Base-by-base conservation (phyloP, 1,284 basidiomycete genomes). In the Porogramme epimiltina region DNA sequence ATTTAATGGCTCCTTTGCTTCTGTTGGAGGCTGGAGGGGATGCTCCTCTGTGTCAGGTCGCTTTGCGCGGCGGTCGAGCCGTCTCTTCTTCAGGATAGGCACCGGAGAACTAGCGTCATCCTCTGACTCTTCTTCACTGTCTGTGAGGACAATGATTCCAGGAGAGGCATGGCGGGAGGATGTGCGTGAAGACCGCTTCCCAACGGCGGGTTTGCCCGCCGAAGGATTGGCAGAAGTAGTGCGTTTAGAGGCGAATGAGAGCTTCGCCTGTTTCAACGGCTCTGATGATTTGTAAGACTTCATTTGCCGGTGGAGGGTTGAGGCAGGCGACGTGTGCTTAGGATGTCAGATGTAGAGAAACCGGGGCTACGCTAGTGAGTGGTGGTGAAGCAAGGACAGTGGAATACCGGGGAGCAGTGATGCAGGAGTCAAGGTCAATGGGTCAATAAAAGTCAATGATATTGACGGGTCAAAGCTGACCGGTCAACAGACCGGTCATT, bases 1-100 rank as follows among this genome's bases (percentile, higher is more conserved):
- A 51, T 70, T 66, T 48, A 74, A 58, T 37, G 46, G 63, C 58
- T 56, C 59, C 48, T 48, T 67, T 63, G 51, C 63, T 51, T 44
- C 56, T 50, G 62, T 60, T 49, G 22, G 22, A 11, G 23, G 18
- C n/a, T 22, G 26, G 18, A 6, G 26, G 16, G 19, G 18, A 20
- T 36, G 15, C 33, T 24, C 13, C 43, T 38, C 41, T 4, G 38
- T 38, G 37, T 62, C 63, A 24, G 51, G 59, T 20, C 58, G 56
- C 11, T 22, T 18, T 4, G 13, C 3, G 3, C 24, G 18, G 13
- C 41, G 19, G 34, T 42, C 23, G 15, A 56, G 38, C 2, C 58
- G 52, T 20, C 54, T 47, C 40, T 51, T 56, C 50, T 56, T 56
- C 38, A 37, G 18, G 2, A 24, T 31, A 15, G 52, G 58, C 9